Evolutionary conservation across 2,329 filamentous ascomycete species (phyloP).

Genomic region (Aureobasidium sp.): DNA sequence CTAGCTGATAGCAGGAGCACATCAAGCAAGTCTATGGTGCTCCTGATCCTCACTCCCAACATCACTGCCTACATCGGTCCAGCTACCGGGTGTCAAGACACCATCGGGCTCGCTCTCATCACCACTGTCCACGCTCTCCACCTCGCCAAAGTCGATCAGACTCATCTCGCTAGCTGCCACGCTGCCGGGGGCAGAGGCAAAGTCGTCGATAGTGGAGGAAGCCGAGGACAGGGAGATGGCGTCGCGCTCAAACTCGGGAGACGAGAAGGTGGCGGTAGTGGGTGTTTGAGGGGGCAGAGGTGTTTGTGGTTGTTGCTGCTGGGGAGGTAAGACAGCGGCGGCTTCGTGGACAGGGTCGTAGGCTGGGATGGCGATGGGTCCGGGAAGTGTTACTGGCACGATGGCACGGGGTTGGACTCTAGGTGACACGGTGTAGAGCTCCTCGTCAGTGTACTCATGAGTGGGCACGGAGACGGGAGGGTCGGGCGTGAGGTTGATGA

Average conservation of each 20-base stretch:
- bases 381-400: conserved; percentile 9
- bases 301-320: neutral
- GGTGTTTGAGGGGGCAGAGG: neutral
- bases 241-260: conserved; percentile 4
- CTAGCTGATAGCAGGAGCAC: neutral
- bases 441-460: conserved; percentile 20
- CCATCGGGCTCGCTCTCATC: conserved; percentile 22
- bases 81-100: conserved; percentile 30
- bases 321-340: conserved; percentile 17
- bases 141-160: conserved; percentile 28
- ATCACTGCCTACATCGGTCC: conserved; percentile 32
- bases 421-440: conserved; percentile 30
- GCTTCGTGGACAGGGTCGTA: conserved; percentile 30
- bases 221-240: conserved; percentile 1
- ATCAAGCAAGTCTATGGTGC: neutral
- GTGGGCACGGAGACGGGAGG: conserved; percentile 17
- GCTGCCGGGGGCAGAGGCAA: neutral
- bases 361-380: neutral
- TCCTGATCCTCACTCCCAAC: conserved; percentile 18
- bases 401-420: conserved; percentile 14
- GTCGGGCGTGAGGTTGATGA: conserved; percentile 22
- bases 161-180: conserved; percentile 25
- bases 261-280: conserved; percentile 2
- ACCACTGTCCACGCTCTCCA: conserved; percentile 22
- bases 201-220: neutral